Conservation (phyloP, 1,139 yeast species). For the Wickerhamomyces sp. region DNA sequence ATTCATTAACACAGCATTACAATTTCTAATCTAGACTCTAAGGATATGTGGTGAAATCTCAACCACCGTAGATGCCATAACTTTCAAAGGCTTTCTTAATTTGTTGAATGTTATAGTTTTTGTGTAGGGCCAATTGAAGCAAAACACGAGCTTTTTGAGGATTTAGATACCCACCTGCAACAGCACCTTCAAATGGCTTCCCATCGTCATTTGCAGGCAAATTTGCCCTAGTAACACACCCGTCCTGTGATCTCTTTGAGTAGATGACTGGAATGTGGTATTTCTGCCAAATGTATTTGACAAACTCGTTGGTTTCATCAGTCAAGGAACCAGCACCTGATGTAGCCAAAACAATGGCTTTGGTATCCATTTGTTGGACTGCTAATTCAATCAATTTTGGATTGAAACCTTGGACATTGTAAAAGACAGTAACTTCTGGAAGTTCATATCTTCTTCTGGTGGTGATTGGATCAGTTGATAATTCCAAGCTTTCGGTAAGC, state of each 20-base stretch:
- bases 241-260: conserved; percentile 65
- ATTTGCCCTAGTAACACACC: conserved; percentile 49
- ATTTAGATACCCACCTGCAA: conserved; percentile 64
- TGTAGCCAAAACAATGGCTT: conserved; percentile 60
- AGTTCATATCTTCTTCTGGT: conserved; percentile 25
- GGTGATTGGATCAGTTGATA: conserved; percentile 27
- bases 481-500: conserved; percentile 19
- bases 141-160: conserved; percentile 64
- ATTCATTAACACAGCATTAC: no score
- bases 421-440: conserved; percentile 48
- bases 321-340: conserved; percentile 70
- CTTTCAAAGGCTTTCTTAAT: conserved; percentile 37
- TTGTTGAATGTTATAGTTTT: conserved; percentile 29
- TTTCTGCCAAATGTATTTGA: conserved; percentile 32
- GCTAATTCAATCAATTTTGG: conserved; percentile 42
- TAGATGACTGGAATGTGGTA: conserved; percentile 50
- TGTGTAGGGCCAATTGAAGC: conserved; percentile 47
- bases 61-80: conserved; percentile 32
- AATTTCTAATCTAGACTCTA: no score
- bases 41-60: background rate
- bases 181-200: conserved; percentile 29
- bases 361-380: conserved; percentile 35
- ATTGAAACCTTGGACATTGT: conserved; percentile 59
- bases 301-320: conserved; percentile 40
- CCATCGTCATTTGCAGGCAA: conserved; percentile 32